These are phyloP conservation scores for Pseudopithomyces maydicus DNA, from an alignment of 2,329 filamentous ascomycete genomes.

Conservation along the genomic window DNA sequence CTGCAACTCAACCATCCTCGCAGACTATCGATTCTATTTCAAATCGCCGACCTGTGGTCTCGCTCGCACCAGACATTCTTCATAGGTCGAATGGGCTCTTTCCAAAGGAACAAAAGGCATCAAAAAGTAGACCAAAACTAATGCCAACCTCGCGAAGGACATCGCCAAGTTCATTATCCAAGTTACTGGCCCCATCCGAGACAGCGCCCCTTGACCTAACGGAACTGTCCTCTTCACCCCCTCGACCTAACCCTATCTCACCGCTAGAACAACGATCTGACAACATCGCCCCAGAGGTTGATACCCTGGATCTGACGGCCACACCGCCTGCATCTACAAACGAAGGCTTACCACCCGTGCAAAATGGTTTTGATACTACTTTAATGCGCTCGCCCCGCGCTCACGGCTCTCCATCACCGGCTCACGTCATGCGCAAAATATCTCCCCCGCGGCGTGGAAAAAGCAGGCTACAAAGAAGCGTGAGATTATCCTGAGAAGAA, in stretches of 20 bases:
- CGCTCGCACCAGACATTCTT: conserved; percentile 34
- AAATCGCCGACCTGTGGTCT: conserved; percentile 28
- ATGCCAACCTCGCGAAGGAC: conserved; percentile 16
- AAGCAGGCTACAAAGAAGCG: conserved; percentile 34
- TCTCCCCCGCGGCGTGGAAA: conserved; percentile 39
- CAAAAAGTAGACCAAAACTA: conserved; percentile 1
- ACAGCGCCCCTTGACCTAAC: conserved; percentile 4
- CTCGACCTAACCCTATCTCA: not conserved
- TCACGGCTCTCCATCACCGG: conserved; percentile 14
- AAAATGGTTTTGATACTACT: not conserved
- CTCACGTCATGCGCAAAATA: not conserved
- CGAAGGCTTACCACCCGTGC: not conserved
- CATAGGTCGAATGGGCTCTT: conserved; percentile 13
- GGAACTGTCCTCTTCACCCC: conserved; percentile 8
- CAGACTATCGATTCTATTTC: conserved; percentile 6
- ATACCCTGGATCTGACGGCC: not conserved
- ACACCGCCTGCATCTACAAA: conserved; percentile 9
- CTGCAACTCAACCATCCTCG: not conserved
- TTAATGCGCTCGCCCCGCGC: conserved; percentile 29
- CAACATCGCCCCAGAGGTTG: conserved; percentile 15
- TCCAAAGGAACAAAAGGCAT: conserved; percentile 1
- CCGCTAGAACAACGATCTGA: not conserved
- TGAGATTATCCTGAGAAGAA: conserved; percentile 36
- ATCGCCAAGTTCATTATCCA: conserved; percentile 27
- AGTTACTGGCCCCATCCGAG: conserved; percentile 13